Evolutionary conservation across 495 filamentous ascomycete genomes (phyloP).

Genomic region (Cryomyces minteri): DNA sequence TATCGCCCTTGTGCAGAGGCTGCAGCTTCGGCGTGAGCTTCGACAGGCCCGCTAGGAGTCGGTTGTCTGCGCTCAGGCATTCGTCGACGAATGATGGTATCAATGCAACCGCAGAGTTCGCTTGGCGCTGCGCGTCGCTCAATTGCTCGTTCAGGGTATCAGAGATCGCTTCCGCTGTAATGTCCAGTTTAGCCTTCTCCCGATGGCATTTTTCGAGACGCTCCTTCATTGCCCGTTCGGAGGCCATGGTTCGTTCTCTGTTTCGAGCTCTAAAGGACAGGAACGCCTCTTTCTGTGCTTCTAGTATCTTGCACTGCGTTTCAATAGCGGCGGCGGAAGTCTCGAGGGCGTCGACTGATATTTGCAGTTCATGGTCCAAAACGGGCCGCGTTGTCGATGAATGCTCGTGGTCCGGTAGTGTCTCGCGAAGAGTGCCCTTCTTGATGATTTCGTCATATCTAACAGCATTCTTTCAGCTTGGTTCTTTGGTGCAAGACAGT

Average conservation of each 20-base stretch:
- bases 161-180: slow-evolving; percentile 12
- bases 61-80: slow-evolving; percentile 16
- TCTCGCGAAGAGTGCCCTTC: not conserved
- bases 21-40: slow-evolving; percentile 13
- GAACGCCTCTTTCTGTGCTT: slow-evolving; percentile 18
- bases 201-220: slow-evolving; percentile 10
- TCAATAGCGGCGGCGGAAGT: slow-evolving; percentile 18
- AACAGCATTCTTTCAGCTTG: not conserved
- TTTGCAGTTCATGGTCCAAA: slow-evolving; percentile 13
- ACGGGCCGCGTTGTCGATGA: slow-evolving; percentile 6
- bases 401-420: slow-evolving; percentile 1
- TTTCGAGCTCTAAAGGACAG: slow-evolving; percentile 11
- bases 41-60: slow-evolving; percentile 14
- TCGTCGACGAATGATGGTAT: slow-evolving; percentile 9
- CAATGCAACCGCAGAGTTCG: slow-evolving; percentile 3
- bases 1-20: slow-evolving; percentile 1
- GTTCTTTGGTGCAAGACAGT: not conserved
- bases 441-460: no score
- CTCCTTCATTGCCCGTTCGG: not conserved
- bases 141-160: slow-evolving; percentile 9
- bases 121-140: slow-evolving; percentile 5
- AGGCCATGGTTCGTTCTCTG: not conserved
- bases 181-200: slow-evolving; percentile 15
- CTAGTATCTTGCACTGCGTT: slow-evolving; percentile 16
- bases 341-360: slow-evolving; percentile 16